Evolutionary conservation across 2,329 filamentous ascomycete species (phyloP), one percentile per base, ranked within the genome.

Genomic region (Tolypocladium inflatum): DNA sequence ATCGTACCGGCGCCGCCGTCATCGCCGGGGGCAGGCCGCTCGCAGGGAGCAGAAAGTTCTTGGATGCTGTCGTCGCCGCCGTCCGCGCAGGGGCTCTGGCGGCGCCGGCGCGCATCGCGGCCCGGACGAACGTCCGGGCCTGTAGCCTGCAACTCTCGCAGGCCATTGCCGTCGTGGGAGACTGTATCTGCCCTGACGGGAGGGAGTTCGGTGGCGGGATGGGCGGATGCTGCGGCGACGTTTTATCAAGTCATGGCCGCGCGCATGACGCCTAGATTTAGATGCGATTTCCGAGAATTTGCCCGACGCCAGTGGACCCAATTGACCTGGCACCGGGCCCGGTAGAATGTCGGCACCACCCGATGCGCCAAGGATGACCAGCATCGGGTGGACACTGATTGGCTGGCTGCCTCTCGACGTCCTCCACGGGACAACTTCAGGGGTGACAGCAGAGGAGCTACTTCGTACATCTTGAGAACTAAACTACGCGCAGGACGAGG

Each of bases 131-230:
- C 53, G 69, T 69, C 60, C 72, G 70, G 61, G 79, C 71, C 68
- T 78, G 76, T 48, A 71, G 67, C 61, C 73, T 72, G 68, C 79
- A 81, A 67, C 70, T 75, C 65, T 78, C 74, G 66, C 78, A 80
- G 58, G 78, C 76, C 76, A 82, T 80, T 68, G 58, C 58, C 39
- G 55, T 21, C 39, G 37, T 45, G 30, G 54, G 55, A 37, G 53
- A n/a, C 17, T 6, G 9, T 30, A 13, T 51, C 33, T 41, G 42
- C 35, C 35, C 19, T n/a, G 33, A 21, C 9, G 41, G 11, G 39
- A 55, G 26, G 42, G 19, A 8, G 43, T 21, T 35, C 19, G 10
- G 19, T 51, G 48, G 48, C 48, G 30, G 48, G 17, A 35, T 35
- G 26, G 45, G 45, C 45, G 15, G 26, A 30, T 6, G 45, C 17